These are phyloP conservation scores for Sarocladium kiliense DNA, from an alignment of 2,329 filamentous ascomycete species.

Conservation along the genomic window DNA sequence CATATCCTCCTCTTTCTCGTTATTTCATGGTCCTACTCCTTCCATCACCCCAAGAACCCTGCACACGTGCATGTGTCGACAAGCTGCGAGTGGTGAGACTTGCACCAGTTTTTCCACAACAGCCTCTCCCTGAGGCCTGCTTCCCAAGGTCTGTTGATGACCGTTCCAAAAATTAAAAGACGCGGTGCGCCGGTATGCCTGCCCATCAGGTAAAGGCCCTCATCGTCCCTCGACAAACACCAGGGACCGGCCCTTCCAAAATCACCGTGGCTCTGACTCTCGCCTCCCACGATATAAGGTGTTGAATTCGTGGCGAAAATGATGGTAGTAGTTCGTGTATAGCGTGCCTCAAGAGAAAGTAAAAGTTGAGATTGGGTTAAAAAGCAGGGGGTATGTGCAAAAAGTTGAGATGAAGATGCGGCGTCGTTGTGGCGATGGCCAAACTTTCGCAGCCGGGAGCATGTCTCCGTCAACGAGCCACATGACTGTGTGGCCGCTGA, in stretches of 20 bases:
- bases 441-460: neutral
- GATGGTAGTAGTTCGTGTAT: neutral
- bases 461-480: neutral
- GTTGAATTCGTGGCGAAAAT: constrained; percentile 6
- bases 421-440: neutral
- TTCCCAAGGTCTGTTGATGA: neutral
- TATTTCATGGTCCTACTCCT: neutral
- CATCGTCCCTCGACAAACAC: neutral
- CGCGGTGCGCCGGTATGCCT: neutral
- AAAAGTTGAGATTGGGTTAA: neutral
- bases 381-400: constrained; percentile 8
- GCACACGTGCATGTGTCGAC: neutral
- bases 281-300: neutral
- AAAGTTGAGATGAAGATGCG: neutral
- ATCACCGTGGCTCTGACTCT: neutral
- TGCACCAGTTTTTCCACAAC: neutral
- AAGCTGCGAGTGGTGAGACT: neutral
- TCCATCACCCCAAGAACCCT: neutral
- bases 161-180: neutral
- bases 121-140: neutral
- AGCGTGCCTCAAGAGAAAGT: neutral
- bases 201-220: neutral
- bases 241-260: constrained; percentile 7
- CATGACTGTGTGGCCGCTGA: too few species aligned
- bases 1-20: neutral